These are phyloP conservation scores for Phyllosticta paracitricarpa DNA, from an alignment of 2,329 filamentous ascomycete species.

Conservation along the genomic window DNA sequence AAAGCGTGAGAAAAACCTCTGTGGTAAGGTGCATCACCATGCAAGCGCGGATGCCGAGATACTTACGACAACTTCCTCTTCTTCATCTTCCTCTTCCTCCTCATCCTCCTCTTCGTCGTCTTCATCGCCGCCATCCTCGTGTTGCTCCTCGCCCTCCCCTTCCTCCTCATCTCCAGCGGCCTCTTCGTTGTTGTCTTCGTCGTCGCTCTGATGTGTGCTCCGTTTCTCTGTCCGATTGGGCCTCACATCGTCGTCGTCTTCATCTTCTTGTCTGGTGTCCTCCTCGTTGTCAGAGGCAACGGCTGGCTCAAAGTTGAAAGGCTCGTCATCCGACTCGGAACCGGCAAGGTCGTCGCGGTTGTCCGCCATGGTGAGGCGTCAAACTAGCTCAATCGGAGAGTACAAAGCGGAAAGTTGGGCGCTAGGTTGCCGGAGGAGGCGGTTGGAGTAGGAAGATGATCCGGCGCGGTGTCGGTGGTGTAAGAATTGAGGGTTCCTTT, in stretches of 20 bases:
- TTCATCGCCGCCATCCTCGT: slow-evolving; percentile 30
- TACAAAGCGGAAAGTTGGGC: neutral
- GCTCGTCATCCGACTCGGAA: slow-evolving; percentile 64
- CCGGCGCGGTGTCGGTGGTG: neutral
- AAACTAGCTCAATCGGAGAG: neutral
- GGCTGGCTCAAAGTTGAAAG: slow-evolving; percentile 77
- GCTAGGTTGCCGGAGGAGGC: neutral
- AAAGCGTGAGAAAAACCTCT: neutral
- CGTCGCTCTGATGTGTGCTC: slow-evolving; percentile 28
- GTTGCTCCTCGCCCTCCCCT: slow-evolving; percentile 27
- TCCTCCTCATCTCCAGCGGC: slow-evolving; percentile 20
- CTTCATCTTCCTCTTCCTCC: slow-evolving; percentile 41
- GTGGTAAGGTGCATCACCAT: slow-evolving; percentile 33
- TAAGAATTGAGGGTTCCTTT: neutral
- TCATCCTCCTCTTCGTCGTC: slow-evolving; percentile 39
- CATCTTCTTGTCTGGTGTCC: slow-evolving; percentile 38
- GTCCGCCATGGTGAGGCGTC: neutral
- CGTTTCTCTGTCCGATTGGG: slow-evolving; percentile 11
- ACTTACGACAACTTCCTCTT: slow-evolving; percentile 33
- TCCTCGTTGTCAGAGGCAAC: slow-evolving; percentile 46
- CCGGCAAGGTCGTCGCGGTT: slow-evolving; percentile 17
- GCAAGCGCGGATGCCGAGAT: neutral
- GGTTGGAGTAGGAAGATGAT: neutral
- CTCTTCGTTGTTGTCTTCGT: slow-evolving; percentile 20
- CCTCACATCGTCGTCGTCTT: slow-evolving; percentile 29